These are phyloP conservation scores for Acacia crassicarpa DNA, from an alignment of 306 rosid genomes.

Conservation along the genomic window DNA sequence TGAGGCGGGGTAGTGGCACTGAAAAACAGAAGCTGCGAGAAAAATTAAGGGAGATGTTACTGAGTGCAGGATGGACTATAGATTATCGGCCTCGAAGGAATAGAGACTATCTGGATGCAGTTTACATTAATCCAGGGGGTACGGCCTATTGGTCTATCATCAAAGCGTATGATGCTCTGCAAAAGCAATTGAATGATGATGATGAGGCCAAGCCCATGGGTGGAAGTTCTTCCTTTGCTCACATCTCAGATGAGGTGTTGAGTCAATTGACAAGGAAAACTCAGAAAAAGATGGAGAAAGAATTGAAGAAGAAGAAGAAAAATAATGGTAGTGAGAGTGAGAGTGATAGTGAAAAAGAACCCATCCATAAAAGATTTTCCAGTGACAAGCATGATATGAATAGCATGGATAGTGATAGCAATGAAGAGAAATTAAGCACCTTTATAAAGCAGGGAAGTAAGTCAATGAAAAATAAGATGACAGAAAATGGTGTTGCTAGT, in stretches of 20 bases:
- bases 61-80: slow-evolving; percentile 76
- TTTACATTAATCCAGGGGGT: slow-evolving; percentile 78
- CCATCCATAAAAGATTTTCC: slow-evolving; percentile 35
- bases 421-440: slow-evolving; percentile 78
- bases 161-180: slow-evolving; percentile 89
- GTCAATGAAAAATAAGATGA: slow-evolving; percentile 53
- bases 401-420: slow-evolving; percentile 62
- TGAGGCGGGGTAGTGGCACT: slow-evolving; percentile 82
- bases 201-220: slow-evolving; percentile 46
- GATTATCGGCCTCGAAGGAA: slow-evolving; percentile 94
- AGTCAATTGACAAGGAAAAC: slow-evolving; percentile 90
- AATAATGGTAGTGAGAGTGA: slow-evolving; percentile 56
- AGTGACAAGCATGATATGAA: slow-evolving; percentile 48
- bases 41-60: slow-evolving; percentile 71
- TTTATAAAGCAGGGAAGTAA: slow-evolving; percentile 77
- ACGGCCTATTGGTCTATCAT: slow-evolving; percentile 95
- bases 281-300: slow-evolving; percentile 78
- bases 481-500: slow-evolving; percentile 50
- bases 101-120: slow-evolving; percentile 89
- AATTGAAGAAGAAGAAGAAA: slow-evolving; percentile 65
- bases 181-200: slow-evolving; percentile 70
- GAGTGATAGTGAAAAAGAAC: slow-evolving; percentile 52
- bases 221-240: slow-evolving; percentile 54
- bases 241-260: slow-evolving; percentile 68
- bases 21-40: slow-evolving; percentile 90